Base-by-base conservation (phyloP, 1,139 yeast species). In the Geotrichum cucujoidarum region DNA sequence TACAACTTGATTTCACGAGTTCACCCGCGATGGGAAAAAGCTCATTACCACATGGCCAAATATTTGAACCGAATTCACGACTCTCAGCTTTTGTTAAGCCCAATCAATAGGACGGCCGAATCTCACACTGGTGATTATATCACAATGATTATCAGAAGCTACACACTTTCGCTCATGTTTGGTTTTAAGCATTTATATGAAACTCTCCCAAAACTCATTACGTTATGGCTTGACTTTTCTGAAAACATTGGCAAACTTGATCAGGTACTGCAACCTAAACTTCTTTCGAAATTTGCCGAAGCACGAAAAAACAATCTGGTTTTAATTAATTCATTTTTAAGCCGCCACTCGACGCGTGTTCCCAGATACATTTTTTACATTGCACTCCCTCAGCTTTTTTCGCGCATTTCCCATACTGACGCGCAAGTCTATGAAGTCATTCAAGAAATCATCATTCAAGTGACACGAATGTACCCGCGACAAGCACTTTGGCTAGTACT, bases 151-250 rank as follows among this genome's bases (percentile, higher is more conserved):
- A 79, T 89, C 6, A 67, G 77, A 6, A 75, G 77, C 48, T 88
- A 86, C 57, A 67, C 84, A 34, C 73, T 77, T 29, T 83, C 96
- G 0, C 75, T 90, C 43, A 78, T 78, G 14, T 75, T 76, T 49
- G 94, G 95, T 0, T 74, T 81, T 6, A 76, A 78, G 41, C 84
- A 80, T 60, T 75, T 87, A 3, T 82, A 82, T 60, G 97, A 94
- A 65, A 86, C 95, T 0, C 68, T 94, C 20, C 98, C 98, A 0
- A 89, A 89, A 61, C 77, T 89, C 22, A 75, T 92, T 5, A 90
- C 97, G 0, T 75, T 89, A 17, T 94, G 98, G 98, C 71, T 94
- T 17, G 97, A 92, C 59, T 86, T 83, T 63, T 85, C 90, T 2
- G 78, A 71, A 62, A 67, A 39, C 64, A 58, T 40, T 51, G 52